Evolutionary conservation across 1,284 basidiomycete genomes (phyloP).

Genomic region (Malassezia globosa): DNA sequence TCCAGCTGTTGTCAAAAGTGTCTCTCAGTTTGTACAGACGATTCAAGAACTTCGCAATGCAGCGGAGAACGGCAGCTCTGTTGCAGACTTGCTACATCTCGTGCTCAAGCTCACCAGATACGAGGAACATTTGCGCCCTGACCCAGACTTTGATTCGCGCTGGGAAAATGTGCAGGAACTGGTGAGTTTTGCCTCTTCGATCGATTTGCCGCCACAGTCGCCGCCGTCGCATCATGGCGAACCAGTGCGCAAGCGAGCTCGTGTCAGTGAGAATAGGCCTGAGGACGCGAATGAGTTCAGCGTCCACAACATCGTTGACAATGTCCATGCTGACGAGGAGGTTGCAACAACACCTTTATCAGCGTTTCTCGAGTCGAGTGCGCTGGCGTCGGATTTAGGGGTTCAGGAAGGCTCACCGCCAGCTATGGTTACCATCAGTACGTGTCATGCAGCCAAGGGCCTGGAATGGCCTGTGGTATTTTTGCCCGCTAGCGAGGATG

Average conservation of each 20-base stretch:
- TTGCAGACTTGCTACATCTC: constrained; percentile 58
- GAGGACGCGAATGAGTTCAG: neutral
- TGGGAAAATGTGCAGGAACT: constrained; percentile 82
- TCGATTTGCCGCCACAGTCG: neutral
- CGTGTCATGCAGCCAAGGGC: constrained; percentile 81
- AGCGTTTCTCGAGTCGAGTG: constrained; percentile 70
- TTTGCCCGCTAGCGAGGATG: constrained; percentile 57
- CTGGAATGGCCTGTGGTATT: constrained; percentile 83
- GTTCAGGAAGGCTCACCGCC: constrained; percentile 7
- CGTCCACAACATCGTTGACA: no score
- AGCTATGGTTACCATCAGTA: constrained; percentile 63
- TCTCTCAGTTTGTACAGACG: constrained; percentile 56
- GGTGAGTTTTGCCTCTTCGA: constrained; percentile 45
- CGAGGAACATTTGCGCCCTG: constrained; percentile 58
- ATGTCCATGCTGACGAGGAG: neutral
- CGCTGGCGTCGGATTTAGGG: constrained; percentile 70
- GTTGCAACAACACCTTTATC: constrained; percentile 56
- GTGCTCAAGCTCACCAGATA: constrained; percentile 59
- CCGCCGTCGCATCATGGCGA: no score
- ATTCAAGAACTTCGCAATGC: constrained; percentile 55
- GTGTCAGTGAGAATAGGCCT: no score
- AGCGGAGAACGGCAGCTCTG: constrained; percentile 56
- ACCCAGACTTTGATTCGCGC: constrained; percentile 62
- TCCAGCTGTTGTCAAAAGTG: constrained; percentile 47
- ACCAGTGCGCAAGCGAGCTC: neutral